Evolutionary conservation across 2,329 filamentous ascomycete genomes (phyloP).

Genomic region (Lojkania enalia): DNA sequence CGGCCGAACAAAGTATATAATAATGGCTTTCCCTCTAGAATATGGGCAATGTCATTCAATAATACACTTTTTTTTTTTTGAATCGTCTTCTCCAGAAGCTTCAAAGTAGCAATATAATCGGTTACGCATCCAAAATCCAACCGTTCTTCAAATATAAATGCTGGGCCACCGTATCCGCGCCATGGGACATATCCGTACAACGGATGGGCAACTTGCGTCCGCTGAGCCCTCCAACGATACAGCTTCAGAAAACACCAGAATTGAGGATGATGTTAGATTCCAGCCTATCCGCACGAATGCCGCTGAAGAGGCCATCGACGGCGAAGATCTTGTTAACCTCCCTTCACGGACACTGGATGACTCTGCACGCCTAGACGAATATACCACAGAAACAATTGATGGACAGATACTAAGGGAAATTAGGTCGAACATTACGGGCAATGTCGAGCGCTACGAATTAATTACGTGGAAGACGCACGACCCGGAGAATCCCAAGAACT

Average conservation of each 20-base stretch:
- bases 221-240: conserved; percentile 6
- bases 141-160: too few relatives aligned
- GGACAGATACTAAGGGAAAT: conserved; percentile 64
- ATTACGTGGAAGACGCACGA: conserved; percentile 74
- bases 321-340: conserved; percentile 58
- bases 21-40: background rate
- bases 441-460: conserved; percentile 59
- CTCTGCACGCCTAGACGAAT: conserved; percentile 63
- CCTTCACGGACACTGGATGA: conserved; percentile 67
- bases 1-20: conserved; percentile 2
- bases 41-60: too few relatives aligned
- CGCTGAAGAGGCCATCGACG: conserved; percentile 14
- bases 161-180: too few relatives aligned
- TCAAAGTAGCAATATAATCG: too few relatives aligned
- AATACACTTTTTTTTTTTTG: too few relatives aligned
- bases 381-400: conserved; percentile 61
- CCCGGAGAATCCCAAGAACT: conserved; percentile 82
- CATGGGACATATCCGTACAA: too few relatives aligned
- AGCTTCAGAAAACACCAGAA: conserved; percentile 12
- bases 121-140: too few relatives aligned
- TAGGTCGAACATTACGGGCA: conserved; percentile 58
- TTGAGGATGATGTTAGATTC: conserved; percentile 2
- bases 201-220: too few relatives aligned
- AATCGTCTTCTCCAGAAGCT: too few relatives aligned
- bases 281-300: background rate